Evolutionary conservation across 495 filamentous ascomycete species (phyloP).

Genomic region (Aspergillus nidulans): DNA sequence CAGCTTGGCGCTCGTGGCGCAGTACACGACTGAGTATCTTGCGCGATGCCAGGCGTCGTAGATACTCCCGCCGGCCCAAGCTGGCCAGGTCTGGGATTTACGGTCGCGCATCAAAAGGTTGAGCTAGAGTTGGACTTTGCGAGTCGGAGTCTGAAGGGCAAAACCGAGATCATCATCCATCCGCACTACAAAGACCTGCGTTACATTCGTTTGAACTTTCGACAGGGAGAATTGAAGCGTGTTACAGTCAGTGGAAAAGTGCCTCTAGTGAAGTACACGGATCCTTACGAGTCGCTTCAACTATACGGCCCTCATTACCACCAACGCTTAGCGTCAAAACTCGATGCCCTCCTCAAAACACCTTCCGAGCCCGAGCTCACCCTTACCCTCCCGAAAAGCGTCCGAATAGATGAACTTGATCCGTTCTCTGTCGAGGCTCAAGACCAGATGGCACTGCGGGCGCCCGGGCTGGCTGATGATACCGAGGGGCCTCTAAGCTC

Average conservation of each 20-base stretch:
- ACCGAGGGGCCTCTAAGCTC: constrained; percentile 32
- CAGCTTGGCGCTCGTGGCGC: constrained; percentile 38
- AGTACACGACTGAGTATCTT: constrained; percentile 36
- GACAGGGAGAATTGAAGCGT: constrained; percentile 71
- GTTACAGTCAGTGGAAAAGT: constrained; percentile 67
- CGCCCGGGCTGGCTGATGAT: constrained; percentile 31
- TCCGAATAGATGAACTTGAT: constrained; percentile 63
- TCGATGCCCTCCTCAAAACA: constrained; percentile 58
- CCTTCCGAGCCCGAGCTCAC: constrained; percentile 56
- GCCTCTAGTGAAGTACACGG: constrained; percentile 56
- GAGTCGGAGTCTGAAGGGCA: constrained; percentile 68
- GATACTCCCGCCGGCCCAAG: constrained; percentile 31
- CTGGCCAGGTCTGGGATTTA: constrained; percentile 47
- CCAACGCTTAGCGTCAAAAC: constrained; percentile 61
- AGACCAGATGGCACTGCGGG: constrained; percentile 40
- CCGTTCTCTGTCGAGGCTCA: constrained; percentile 51
- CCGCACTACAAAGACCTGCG: constrained; percentile 62
- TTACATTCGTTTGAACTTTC: constrained; percentile 74
- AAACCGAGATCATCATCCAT: constrained; percentile 73
- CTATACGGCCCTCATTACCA: constrained; percentile 77
- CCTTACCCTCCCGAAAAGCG: constrained; percentile 58
- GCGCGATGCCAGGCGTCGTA: constrained; percentile 46
- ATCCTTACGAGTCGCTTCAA: constrained; percentile 65
- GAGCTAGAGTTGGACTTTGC: constrained; percentile 84
- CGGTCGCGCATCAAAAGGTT: constrained; percentile 75